Conservation (phyloP, 495 filamentous ascomycete genomes). For the Hypomontagnella submonticulosa region DNA sequence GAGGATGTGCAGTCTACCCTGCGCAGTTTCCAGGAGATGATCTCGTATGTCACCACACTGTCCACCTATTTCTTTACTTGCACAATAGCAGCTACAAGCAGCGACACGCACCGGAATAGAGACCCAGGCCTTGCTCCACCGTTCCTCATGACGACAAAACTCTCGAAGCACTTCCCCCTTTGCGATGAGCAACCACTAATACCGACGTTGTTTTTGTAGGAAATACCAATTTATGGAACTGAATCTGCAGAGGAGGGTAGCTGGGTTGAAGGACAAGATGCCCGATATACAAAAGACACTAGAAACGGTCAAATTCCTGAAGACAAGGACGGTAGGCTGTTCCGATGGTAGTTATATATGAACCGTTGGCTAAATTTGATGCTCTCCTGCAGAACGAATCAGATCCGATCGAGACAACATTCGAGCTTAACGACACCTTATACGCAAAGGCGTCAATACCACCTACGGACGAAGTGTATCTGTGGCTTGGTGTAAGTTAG, state of each 20-base stretch:
- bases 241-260: slow-evolving; percentile 85
- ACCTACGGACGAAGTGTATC: slow-evolving; percentile 89
- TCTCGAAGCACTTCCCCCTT: slow-evolving; percentile 17
- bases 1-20: slow-evolving; percentile 90
- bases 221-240: slow-evolving; percentile 99
- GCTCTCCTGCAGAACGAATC: slow-evolving; percentile 50
- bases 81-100: background rate
- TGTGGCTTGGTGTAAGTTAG: slow-evolving; percentile 85
- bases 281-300: slow-evolving; percentile 98
- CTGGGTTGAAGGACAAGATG: slow-evolving; percentile 90
- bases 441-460: slow-evolving; percentile 87
- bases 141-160: background rate
- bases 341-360: background rate
- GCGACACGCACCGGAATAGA: background rate
- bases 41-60: slow-evolving; percentile 70
- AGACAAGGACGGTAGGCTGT: slow-evolving; percentile 68
- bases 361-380: slow-evolving; percentile 14
- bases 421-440: slow-evolving; percentile 95
- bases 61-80: background rate
- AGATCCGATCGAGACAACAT: slow-evolving; percentile 86
- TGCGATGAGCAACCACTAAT: slow-evolving; percentile 1
- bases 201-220: slow-evolving; percentile 53
- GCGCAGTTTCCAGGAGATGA: slow-evolving; percentile 98
- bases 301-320: slow-evolving; percentile 88
- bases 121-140: background rate